phyloP scores from a whole-genome alignment of 2,329 filamentous ascomycete genomes.

The Pseudogymnoascus sp. region DNA sequence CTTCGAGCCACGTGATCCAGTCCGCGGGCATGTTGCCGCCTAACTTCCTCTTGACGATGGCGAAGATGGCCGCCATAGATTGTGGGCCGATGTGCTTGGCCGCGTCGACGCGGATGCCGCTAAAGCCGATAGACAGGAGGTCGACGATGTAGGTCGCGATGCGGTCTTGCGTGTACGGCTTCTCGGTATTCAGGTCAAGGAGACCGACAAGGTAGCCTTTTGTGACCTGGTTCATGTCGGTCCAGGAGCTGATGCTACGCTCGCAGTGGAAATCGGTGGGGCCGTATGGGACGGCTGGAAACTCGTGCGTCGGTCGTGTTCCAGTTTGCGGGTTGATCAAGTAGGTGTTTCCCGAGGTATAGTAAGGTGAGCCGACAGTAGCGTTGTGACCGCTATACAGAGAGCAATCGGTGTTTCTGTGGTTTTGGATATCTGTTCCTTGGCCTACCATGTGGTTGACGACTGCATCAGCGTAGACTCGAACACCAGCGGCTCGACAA shows the following conservation, averaged over 20 bases:
- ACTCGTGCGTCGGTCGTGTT: slow-evolving; percentile 24
- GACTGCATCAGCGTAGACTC: slow-evolving; percentile 26
- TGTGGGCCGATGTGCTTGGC: slow-evolving; percentile 25
- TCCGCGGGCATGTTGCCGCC: slow-evolving; percentile 23
- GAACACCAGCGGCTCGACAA: slow-evolving; percentile 23
- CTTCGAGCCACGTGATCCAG: slow-evolving; percentile 25
- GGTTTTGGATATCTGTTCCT: slow-evolving; percentile 25
- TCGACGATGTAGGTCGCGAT: slow-evolving; percentile 25
- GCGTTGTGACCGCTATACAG: slow-evolving; percentile 23
- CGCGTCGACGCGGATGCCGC: slow-evolving; percentile 24
- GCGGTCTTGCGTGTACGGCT: slow-evolving; percentile 25
- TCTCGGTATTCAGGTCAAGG: slow-evolving; percentile 25
- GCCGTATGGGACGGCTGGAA: slow-evolving; percentile 25
- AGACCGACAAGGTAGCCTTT: slow-evolving; percentile 24
- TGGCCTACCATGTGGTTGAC: slow-evolving; percentile 25
- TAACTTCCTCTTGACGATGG: slow-evolving; percentile 21
- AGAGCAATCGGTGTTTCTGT: slow-evolving; percentile 21
- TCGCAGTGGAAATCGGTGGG: slow-evolving; percentile 28
- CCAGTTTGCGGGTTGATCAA: slow-evolving; percentile 22
- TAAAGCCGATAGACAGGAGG: slow-evolving; percentile 25
- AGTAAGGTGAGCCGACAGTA: slow-evolving; percentile 25
- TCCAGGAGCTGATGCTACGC: slow-evolving; percentile 22
- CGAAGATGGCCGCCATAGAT: slow-evolving; percentile 22
- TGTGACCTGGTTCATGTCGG: slow-evolving; percentile 23
- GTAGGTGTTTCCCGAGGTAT: slow-evolving; percentile 25